Percentiles rank a stretch among this genome's conserved stretches.
These are phyloP conservation scores for Hypholoma sublateritium DNA, from an alignment of 768 basidiomycete genomes.

Conservation along the genomic window DNA sequence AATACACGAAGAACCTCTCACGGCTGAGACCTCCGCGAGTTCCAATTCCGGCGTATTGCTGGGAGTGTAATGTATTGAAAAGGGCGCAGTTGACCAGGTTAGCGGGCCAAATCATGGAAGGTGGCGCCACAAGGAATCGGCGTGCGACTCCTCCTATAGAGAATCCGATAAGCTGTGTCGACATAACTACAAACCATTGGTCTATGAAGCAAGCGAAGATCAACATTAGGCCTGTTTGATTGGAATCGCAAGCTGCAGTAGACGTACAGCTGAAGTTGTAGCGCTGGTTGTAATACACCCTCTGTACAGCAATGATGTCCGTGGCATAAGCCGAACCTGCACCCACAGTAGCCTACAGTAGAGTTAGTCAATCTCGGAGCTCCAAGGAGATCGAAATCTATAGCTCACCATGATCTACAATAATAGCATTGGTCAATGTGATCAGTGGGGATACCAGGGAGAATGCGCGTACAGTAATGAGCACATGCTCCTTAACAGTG, in stretches of 20 bases:
- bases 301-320: conserved; percentile 68
- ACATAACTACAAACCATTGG: conserved; percentile 73
- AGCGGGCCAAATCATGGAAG: conserved; percentile 65
- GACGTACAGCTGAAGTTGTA: conserved; percentile 58
- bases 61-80: conserved; percentile 77
- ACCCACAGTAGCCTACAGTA: conserved; percentile 55
- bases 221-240: too few species aligned
- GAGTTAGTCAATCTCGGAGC: not conserved
- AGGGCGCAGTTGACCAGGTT: conserved; percentile 70
- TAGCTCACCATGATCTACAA: conserved; percentile 36
- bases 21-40: conserved; percentile 61
- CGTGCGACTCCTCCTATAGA: conserved; percentile 72
- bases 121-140: conserved; percentile 72
- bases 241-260: too few species aligned
- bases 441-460: not conserved
- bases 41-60: conserved; percentile 63
- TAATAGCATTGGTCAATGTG: not conserved
- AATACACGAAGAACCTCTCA: conserved; percentile 69
- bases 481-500: conserved; percentile 75
- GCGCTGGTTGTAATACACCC: conserved; percentile 61
- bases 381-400: conserved; percentile 15
- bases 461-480: conserved; percentile 42
- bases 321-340: conserved; percentile 67
- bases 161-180: conserved; percentile 71
- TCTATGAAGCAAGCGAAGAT: conserved; percentile 30